Evolutionary conservation across 257 asterid species (phyloP), one percentile per base, ranked within the genome.

Genomic region (Echium plantagineum): DNA sequence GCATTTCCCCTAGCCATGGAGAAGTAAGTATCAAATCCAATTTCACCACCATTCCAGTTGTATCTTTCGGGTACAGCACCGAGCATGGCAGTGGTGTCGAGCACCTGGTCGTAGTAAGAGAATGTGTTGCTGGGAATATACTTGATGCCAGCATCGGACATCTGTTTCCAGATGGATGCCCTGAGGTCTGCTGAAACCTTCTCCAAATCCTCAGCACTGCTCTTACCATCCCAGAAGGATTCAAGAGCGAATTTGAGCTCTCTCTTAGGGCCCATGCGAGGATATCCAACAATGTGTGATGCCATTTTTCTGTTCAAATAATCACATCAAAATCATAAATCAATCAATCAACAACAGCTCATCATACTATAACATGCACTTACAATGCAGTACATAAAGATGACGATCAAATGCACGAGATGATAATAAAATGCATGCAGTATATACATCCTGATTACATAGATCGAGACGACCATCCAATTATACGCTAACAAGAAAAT

Each of bases 1-100:
- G 84, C 81, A 38, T 79, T 79, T 58, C 84, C 81, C 68, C 84
- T 79, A 53, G 84, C 84, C 84, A 79, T 79, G 57, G 84, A 79
- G 62, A 79, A 79, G 79, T 72, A 79, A 38, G 81, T 79, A 32
- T 46, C 60, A 7, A 69, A 60, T 56, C 78, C 81, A 53, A 79
- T 79, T 71, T 79, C 84, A 49, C 77, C 81, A 61, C 84, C 75
- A 20, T 72, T 64, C 84, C 81, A 75, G 62, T 70, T 72, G 76
- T 79, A 79, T 63, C 84, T 75, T 32, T 81, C 67, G 15, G 84
- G 84, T 16, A 79, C 84, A 21, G 81, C 84, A 64, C 84, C 84
- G 16, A 79, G 81, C 79, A 79, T 72, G 5, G 81, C 75, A 2
- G 81, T 79, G 21, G 84, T 75, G 59, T 79, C 84, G 3, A 79